These are phyloP conservation scores for Nitzschia sp. DNA, from an alignment of 108 stramenopile species.

Conservation along the genomic window DNA sequence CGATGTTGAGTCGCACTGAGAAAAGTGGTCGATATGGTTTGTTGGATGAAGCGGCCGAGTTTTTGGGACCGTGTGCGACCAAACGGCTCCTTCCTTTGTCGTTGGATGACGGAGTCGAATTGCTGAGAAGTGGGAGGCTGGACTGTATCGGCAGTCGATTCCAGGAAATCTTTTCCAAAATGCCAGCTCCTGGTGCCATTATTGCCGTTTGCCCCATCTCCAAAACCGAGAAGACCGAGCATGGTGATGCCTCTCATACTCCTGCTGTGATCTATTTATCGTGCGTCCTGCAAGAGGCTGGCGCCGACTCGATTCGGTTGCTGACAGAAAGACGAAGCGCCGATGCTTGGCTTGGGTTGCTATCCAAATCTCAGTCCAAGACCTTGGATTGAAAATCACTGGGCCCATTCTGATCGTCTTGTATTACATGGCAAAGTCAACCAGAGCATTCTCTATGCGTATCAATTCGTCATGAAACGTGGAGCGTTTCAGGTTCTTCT, in stretches of 20 bases:
- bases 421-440: too few species aligned
- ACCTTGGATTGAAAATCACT: too few species aligned
- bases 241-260: neutral
- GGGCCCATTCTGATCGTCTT: too few species aligned
- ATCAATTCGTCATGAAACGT: too few species aligned
- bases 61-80: constrained; percentile 7
- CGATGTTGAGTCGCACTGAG: neutral
- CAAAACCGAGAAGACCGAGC: neutral
- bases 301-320: neutral
- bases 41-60: constrained; percentile 11
- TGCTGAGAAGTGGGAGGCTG: neutral
- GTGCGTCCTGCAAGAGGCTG: neutral
- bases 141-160: neutral
- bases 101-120: neutral
- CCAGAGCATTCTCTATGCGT: too few species aligned
- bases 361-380: too few species aligned
- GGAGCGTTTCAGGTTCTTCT: too few species aligned
- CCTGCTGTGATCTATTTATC: neutral
- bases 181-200: neutral
- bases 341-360: neutral
- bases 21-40: constrained; percentile 19
- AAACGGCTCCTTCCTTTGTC: constrained; percentile 3
- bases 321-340: neutral
- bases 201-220: neutral
- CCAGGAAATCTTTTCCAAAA: neutral